Conservation (phyloP, 2,329 filamentous ascomycete species). For the Beauveria bassiana region DNA sequence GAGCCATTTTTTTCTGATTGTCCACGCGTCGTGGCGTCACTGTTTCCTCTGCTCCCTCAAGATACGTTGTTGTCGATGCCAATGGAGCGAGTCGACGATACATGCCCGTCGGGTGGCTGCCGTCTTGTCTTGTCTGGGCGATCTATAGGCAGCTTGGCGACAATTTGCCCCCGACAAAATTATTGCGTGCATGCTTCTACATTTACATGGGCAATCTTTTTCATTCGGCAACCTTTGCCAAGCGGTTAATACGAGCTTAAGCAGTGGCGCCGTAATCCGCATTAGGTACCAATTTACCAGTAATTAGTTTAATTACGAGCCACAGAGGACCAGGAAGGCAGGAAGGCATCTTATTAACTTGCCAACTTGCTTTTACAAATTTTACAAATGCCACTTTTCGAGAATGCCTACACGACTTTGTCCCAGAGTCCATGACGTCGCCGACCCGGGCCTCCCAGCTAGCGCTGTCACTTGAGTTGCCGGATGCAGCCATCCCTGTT, state of each 20-base stretch:
- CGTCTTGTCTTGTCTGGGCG: slow-evolving; percentile 1
- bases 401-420: not conserved
- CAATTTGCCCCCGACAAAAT: not conserved
- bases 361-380: too few relatives aligned
- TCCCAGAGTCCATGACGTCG: not conserved
- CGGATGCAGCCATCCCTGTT: not conserved
- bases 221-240: not conserved
- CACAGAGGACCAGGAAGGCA: not conserved
- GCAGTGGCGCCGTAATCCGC: not conserved
- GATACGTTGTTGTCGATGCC: not conserved
- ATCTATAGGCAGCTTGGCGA: slow-evolving; percentile 1
- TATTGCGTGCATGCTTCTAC: not conserved
- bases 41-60: not conserved
- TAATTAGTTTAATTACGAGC: not conserved
- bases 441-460: not conserved
- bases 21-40: slow-evolving; percentile 1
- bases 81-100: not conserved
- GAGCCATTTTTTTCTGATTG: slow-evolving; percentile 1
- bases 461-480: not conserved
- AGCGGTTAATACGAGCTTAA: not conserved
- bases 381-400: not conserved
- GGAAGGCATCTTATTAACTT: not conserved
- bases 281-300: too few relatives aligned
- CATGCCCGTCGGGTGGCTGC: not conserved
- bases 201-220: not conserved